Conservation (phyloP, 352 stramenopile species). For the Phytophthora foliorum region DNA sequence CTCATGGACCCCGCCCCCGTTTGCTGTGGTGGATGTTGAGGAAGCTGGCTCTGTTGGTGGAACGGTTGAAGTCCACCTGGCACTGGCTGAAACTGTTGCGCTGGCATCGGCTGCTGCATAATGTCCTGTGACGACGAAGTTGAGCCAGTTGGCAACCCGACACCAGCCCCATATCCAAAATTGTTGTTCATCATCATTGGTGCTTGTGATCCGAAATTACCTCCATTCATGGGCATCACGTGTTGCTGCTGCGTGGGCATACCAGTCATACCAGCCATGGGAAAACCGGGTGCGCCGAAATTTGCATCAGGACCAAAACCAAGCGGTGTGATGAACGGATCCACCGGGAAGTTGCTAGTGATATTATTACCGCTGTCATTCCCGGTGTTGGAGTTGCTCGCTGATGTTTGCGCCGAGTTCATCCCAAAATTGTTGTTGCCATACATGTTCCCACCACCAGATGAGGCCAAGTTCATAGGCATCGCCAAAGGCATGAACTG, state of each 20-base stretch:
- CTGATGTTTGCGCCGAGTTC: constrained; percentile 28
- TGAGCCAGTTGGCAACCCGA: constrained; percentile 21
- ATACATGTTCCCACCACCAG: constrained; percentile 54
- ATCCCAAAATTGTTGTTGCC: constrained; percentile 51
- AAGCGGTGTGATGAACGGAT: constrained; percentile 79
- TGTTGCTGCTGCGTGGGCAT: constrained; percentile 53
- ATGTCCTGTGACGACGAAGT: constrained; percentile 36
- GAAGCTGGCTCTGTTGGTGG: constrained; percentile 40
- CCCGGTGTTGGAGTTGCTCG: constrained; percentile 21
- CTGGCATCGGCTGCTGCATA: constrained; percentile 34
- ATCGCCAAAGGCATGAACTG: constrained; percentile 76
- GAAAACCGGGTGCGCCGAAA: constrained; percentile 51
- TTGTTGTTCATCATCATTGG: constrained; percentile 46
- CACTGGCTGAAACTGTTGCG: constrained; percentile 38
- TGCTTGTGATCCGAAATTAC: constrained; percentile 42
- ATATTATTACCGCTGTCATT: constrained; percentile 30
- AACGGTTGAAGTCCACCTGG: constrained; percentile 33
- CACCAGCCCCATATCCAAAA: constrained; percentile 54
- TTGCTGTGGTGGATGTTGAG: constrained; percentile 35
- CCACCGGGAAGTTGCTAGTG: constrained; percentile 56
- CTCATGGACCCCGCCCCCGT: constrained; percentile 24
- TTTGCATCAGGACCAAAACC: constrained; percentile 40
- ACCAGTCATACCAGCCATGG: constrained; percentile 43
- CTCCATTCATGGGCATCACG: constrained; percentile 66
- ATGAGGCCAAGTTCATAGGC: constrained; percentile 55